Conservation (phyloP, 306 rosid species). For the Pueraria montana region DNA sequence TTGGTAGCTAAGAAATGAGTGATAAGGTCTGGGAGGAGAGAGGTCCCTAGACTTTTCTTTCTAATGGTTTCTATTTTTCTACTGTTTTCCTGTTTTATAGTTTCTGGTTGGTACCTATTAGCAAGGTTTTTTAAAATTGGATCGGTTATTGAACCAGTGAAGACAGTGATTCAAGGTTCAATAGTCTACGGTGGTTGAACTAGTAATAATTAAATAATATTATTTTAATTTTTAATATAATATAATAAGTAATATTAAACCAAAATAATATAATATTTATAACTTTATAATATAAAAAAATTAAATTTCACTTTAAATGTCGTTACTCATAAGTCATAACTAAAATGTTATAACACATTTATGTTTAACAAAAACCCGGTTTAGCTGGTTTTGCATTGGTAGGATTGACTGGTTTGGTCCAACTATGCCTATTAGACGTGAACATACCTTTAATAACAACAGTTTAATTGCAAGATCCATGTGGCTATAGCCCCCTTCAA, state of each 20-base stretch:
- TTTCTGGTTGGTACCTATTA: not conserved
- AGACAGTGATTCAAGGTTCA: not conserved
- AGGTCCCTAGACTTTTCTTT: not conserved
- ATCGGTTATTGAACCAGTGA: not conserved
- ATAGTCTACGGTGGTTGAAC: not conserved
- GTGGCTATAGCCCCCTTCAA: constrained; percentile 18
- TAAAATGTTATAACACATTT: not conserved
- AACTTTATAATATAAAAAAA: not conserved
- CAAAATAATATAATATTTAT: not conserved
- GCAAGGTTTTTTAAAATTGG: not conserved
- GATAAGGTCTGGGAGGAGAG: not conserved
- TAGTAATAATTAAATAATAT: not conserved
- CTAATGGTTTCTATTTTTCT: not conserved
- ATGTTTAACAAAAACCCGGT: no score
- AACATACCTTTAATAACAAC: constrained; percentile 21
- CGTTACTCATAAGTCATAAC: not conserved
- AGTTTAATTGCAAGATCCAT: not conserved
- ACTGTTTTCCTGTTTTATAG: not conserved
- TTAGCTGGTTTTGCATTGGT: not conserved
- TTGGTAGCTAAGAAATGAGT: not conserved
- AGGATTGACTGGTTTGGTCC: not conserved
- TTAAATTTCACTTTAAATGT: not conserved
- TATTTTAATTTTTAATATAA: not conserved
- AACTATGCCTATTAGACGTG: not conserved
- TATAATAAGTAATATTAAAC: not conserved